Conservation (phyloP, 2,329 filamentous ascomycete genomes). For the Grosmannia serpens region DNA sequence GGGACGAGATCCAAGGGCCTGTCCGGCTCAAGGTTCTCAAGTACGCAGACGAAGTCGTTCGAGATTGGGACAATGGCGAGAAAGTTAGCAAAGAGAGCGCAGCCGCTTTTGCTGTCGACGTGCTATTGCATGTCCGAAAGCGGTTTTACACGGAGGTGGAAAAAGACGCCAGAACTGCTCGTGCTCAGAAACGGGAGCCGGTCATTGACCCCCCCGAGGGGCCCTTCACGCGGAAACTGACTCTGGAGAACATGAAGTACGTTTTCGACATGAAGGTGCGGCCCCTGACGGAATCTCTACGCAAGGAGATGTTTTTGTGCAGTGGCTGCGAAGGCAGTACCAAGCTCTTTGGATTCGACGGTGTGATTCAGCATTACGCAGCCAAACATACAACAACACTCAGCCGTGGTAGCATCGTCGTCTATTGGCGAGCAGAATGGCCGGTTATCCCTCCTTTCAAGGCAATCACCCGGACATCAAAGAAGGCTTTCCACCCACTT, state of each 20-base stretch:
- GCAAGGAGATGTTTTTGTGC: slow-evolving; percentile 68
- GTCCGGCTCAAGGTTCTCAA: slow-evolving; percentile 52
- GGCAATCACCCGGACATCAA: slow-evolving; percentile 38
- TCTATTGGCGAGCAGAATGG: slow-evolving; percentile 75
- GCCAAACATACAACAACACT: slow-evolving; percentile 66
- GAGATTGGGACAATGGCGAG: slow-evolving; percentile 52
- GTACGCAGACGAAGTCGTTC: slow-evolving; percentile 57
- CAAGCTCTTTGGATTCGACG: slow-evolving; percentile 66
- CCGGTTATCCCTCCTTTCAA: slow-evolving; percentile 63
- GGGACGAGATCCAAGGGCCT: slow-evolving; percentile 59
- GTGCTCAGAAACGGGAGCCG: slow-evolving; percentile 32
- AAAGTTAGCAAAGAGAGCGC: slow-evolving; percentile 52
- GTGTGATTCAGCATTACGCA: slow-evolving; percentile 71
- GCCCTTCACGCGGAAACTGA: slow-evolving; percentile 50
- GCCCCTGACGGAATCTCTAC: slow-evolving; percentile 50
- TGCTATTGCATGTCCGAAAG: slow-evolving; percentile 54
- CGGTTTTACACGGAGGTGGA: slow-evolving; percentile 53
- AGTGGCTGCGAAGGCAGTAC: slow-evolving; percentile 51
- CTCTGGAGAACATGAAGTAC: slow-evolving; percentile 79
- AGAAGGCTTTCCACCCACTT: slow-evolving; percentile 11
- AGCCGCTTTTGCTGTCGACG: slow-evolving; percentile 59
- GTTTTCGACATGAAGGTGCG: slow-evolving; percentile 69
- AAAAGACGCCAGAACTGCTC: slow-evolving; percentile 37
- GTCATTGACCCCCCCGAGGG: slow-evolving; percentile 37
- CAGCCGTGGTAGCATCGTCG: slow-evolving; percentile 59